Base-by-base conservation (phyloP, 805 yeast species). In the Kregervanrija fluxuum region DNA sequence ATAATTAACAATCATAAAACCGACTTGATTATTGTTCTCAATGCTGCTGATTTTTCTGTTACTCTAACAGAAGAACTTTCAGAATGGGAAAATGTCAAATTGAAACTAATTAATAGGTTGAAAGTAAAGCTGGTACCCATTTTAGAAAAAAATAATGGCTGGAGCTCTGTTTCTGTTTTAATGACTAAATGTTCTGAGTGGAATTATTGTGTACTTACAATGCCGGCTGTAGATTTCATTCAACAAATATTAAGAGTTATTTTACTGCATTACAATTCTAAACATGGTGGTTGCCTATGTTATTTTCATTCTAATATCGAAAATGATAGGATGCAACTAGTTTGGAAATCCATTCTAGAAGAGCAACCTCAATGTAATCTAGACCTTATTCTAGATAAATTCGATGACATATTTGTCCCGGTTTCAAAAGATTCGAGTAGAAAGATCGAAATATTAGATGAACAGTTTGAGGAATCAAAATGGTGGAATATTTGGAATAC, bases 401-500 rank as follows among this genome's bases (percentile, higher is more conserved):
- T 45, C 38, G 48, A 46, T 15, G 35, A 41, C 11, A 41, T 62
- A 12, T 36, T 60, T 15, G 66, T 80, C 2, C 81, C 82, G 0
- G 45, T 47, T 6, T 79, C 75, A 0, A 65, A 71, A 64, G 88
- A 82, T 49, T 61, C 80, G 3, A 65, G 72, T 67, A 67, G 67
- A 15, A 73, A 77, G 51, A 79, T 82, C 28, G 53, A 62, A 33
- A 60, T 70, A 0, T 41, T 72, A 15, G 57, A 62, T 42, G 73
- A 65, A 4, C 37, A 42, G 0, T 61, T 68, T 14, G 60, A 65
- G n/a, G 58, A 62, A 13, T 54, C 52, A 3, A 3, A 30, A 5
- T 48, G 49, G 51, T 10, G 10, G 13, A n/a, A 11, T 6, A n/a
- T 22, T 16, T 41, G 37, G 44, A 38, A 16, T 22, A 22, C 28